Evolutionary conservation across 306 rosid genomes (phyloP).

Genomic region (Cucurbita argyrosperma): DNA sequence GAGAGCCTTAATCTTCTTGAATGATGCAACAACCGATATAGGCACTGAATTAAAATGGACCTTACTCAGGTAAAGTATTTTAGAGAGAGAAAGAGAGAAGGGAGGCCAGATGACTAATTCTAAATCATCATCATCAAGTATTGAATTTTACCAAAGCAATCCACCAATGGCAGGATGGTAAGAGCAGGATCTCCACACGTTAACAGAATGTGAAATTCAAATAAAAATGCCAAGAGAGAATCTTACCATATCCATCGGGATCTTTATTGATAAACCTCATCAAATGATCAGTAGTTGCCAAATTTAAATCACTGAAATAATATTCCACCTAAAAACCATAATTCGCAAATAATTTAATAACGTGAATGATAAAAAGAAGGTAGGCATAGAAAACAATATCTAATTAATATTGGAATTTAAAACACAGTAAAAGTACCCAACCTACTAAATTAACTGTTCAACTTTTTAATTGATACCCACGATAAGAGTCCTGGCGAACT

Average conservation of each 20-base stretch:
- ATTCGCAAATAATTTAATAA: neutral
- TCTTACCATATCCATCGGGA: slow-evolving; percentile 83
- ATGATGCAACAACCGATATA: slow-evolving; percentile 83
- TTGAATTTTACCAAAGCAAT: neutral
- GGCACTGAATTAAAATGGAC: slow-evolving; percentile 50
- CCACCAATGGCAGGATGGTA: neutral
- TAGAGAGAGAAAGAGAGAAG: neutral
- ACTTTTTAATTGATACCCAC: neutral
- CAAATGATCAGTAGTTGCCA: slow-evolving; percentile 94
- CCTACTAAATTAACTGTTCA: neutral
- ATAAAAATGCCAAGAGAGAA: slow-evolving; percentile 4
- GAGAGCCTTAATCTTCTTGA: slow-evolving; percentile 94
- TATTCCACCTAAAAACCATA: slow-evolving; percentile 73
- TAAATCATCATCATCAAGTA: neutral
- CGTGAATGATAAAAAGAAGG: neutral
- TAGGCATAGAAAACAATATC: neutral
- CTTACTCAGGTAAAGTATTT: neutral
- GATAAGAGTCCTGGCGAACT: neutral
- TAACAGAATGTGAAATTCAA: neutral
- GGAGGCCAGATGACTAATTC: neutral
- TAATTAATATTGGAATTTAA: neutral
- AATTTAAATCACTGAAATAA: slow-evolving; percentile 90
- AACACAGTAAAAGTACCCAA: neutral
- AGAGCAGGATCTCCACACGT: neutral
- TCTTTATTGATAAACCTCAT: slow-evolving; percentile 93